Evolutionary conservation across 306 rosid species (phyloP).

Genomic region (Bauhinia variegata): DNA sequence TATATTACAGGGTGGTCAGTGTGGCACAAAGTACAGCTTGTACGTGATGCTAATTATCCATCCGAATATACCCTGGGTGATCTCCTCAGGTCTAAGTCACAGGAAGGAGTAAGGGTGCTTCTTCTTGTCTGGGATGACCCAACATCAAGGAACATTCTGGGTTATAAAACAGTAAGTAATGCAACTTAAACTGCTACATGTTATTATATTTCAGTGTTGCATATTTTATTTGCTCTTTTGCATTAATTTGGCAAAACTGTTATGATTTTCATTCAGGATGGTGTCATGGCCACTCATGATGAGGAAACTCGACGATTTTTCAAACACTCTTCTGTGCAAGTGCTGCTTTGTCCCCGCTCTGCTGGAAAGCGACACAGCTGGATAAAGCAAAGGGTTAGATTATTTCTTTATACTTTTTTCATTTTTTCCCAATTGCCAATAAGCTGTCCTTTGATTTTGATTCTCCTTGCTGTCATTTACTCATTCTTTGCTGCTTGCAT

Average conservation of each 20-base stretch:
- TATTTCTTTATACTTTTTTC: too few relatives aligned
- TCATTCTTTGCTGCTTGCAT: too few relatives aligned
- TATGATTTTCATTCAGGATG: slow-evolving; percentile 65
- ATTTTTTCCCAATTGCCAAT: slow-evolving; percentile 29
- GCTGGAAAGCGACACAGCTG: slow-evolving; percentile 95
- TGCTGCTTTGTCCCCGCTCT: slow-evolving; percentile 83
- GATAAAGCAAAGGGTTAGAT: slow-evolving; percentile 82
- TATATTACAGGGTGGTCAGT: slow-evolving; percentile 98
- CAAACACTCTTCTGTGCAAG: slow-evolving; percentile 92
- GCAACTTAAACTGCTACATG: too few relatives aligned
- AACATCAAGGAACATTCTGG: slow-evolving; percentile 88
- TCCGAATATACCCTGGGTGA: slow-evolving; percentile 69
- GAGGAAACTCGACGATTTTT: slow-evolving; percentile 95
- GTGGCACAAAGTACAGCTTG: slow-evolving; percentile 82
- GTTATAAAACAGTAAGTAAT: slow-evolving; percentile 74
- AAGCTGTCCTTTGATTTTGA: too few relatives aligned
- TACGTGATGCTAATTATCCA: slow-evolving; percentile 61
- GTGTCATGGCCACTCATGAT: slow-evolving; percentile 96
- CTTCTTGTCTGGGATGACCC: slow-evolving; percentile 99
- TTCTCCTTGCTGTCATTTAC: too few relatives aligned
- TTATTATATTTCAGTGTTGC: slow-evolving; percentile 6
- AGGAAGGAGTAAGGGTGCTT: slow-evolving; percentile 96
- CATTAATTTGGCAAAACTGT: slow-evolving; percentile 13
- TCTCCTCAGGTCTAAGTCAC: slow-evolving; percentile 80
- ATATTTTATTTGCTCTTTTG: slow-evolving; percentile 11